Percentiles rank a stretch among this genome's conserved stretches.
Evolutionary conservation across 345 rosid species (phyloP).

Genomic region (Bruguiera gymnorhiza): DNA sequence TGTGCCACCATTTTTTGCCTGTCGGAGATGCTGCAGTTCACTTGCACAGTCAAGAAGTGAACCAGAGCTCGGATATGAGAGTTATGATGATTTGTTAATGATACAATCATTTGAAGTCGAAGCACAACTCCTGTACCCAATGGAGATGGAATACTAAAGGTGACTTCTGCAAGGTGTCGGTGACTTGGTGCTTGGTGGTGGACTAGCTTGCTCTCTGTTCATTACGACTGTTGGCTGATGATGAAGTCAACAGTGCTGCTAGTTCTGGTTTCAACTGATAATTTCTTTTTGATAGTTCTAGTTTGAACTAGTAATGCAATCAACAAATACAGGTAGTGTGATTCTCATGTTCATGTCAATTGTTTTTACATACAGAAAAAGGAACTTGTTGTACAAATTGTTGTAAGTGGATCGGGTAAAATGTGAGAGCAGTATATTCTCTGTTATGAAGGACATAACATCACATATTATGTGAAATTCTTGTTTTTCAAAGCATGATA

Average conservation of each 20-base stretch:
- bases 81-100: no score
- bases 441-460: no score
- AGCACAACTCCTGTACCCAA: constrained; percentile 7
- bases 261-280: neutral
- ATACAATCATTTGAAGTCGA: neutral
- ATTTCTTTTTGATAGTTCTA: no score
- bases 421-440: no score
- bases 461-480: no score
- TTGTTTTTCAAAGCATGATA: no score
- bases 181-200: neutral
- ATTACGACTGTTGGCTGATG: no score
- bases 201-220: no score
- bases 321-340: neutral
- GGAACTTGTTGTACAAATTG: neutral
- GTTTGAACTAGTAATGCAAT: neutral
- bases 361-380: neutral
- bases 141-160: constrained; percentile 6
- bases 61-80: constrained; percentile 30
- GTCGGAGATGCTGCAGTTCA: constrained; percentile 59
- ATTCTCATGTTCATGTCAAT: neutral
- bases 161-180: neutral
- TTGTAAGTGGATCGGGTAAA: no score
- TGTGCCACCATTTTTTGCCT: constrained; percentile 71
- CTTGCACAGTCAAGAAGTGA: constrained; percentile 36
- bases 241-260: neutral